phyloP scores from a whole-genome alignment of 1,139 yeast genomes.

The Saccharomycopsis hybrid region DNA sequence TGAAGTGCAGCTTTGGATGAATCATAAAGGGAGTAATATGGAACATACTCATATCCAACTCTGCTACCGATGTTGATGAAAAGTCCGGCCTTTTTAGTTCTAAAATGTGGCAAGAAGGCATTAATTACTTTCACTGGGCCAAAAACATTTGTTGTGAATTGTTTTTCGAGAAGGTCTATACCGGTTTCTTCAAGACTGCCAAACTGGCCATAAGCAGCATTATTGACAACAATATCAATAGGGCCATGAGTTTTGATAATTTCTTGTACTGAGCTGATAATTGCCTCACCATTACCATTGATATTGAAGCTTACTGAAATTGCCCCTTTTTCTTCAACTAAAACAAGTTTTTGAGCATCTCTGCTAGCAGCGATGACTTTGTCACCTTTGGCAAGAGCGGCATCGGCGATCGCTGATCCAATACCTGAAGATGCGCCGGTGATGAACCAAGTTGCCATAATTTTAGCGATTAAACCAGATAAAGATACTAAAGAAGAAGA shows the following conservation, averaged over 20 bases:
- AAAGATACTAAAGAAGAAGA: no score
- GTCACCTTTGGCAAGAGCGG: conserved; percentile 3
- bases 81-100: not conserved
- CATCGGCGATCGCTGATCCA: not conserved
- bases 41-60: not conserved
- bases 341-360: not conserved
- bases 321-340: not conserved
- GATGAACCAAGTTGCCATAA: conserved; percentile 1
- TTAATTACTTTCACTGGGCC: not conserved
- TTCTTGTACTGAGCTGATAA: not conserved
- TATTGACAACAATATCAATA: not conserved
- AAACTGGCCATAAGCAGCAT: conserved; percentile 4
- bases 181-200: conserved; percentile 2
- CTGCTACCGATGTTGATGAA: not conserved
- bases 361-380: conserved; percentile 2
- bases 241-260: not conserved
- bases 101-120: not conserved
- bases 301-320: conserved; percentile 1
- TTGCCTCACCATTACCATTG: not conserved
- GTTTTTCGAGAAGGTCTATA: not conserved
- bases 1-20: not conserved
- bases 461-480: no score
- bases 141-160: not conserved
- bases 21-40: not conserved
- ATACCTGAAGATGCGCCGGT: conserved; percentile 2